These are phyloP conservation scores for Aspergillus eucalypticola DNA, from an alignment of 2,329 filamentous ascomycete genomes.

Conservation along the genomic window DNA sequence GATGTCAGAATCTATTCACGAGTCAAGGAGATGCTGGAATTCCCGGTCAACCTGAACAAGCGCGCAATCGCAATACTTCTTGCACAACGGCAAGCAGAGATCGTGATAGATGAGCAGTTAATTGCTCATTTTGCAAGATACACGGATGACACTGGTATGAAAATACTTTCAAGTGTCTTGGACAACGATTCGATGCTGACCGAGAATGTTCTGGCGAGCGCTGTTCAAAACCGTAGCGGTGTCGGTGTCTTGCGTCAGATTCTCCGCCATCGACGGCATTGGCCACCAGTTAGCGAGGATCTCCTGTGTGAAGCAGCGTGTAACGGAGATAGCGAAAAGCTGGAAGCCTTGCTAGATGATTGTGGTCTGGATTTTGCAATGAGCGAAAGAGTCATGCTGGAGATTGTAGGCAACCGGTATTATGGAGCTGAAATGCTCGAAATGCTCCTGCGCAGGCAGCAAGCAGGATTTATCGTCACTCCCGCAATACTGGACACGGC, in stretches of 20 bases:
- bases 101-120: not conserved
- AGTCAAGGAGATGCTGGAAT: not conserved
- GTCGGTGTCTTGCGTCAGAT: not conserved
- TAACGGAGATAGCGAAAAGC: not conserved
- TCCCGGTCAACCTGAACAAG: fast-evolving
- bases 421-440: not conserved
- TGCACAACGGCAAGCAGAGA: not conserved
- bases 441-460: not conserved
- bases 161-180: not conserved
- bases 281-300: not conserved
- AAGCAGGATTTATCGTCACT: not conserved
- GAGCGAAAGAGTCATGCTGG: not conserved
- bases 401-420: too few species aligned
- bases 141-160: not conserved
- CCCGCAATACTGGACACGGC: not conserved
- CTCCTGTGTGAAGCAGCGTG: not conserved
- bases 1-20: not conserved
- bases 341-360: not conserved
- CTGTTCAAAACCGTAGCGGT: fast-evolving
- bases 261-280: not conserved
- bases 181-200: not conserved
- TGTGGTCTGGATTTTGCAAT: not conserved
- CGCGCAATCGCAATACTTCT: not conserved
- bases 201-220: not conserved
- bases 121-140: not conserved